Base-by-base conservation (phyloP, 495 filamentous ascomycete genomes). In the Neurospora sp. region DNA sequence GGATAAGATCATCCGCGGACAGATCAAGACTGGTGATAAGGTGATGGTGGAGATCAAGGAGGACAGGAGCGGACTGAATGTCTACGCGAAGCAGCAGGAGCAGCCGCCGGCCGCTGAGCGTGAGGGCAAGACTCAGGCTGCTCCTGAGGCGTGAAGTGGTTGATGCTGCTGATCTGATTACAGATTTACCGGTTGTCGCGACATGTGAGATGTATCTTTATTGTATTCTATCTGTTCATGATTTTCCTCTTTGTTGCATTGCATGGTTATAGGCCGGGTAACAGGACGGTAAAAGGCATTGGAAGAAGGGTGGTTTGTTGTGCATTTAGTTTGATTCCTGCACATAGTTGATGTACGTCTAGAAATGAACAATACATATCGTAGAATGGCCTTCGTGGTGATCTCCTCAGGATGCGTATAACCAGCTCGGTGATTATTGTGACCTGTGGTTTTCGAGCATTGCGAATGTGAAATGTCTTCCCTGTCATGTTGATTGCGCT, bases 1-100 rank as follows among this genome's bases (percentile, higher is more conserved):
- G 0, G 94, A 96, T 75, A 91, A 90, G 84, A 94, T 99, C 75
- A 97, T 98, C 72, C 86, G 93, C 44, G 96, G 96, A 12, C 86
- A 94, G 79, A 82, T 98, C 42, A 90, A 89, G 79, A 86, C 81
- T 40, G 95, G 93, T 1, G 91, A 97, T 74, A 84, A 82, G 7
- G 94, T 92, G 18, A 83, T 83, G 44, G 92, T 96, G 5, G 84
- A 82, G 42, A 84, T 97, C 44, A 91, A 87, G 70, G 83, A 85
- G 31, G 86, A 85, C 48, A 83, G 84, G 42, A 80, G 83, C 20
- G 86, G 85, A 7, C 72, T 93, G 73, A 83, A 84, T 10, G 81
- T 89, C 31, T 48, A 72, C 35, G 20, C 31, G 9, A n/a, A 31
- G n/a, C 39, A 48, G 66, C 71, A 37, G 53, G 53, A 61, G 27